Evolutionary conservation across 768 basidiomycete genomes (phyloP).

Genomic region (Russula griseocarnosa): DNA sequence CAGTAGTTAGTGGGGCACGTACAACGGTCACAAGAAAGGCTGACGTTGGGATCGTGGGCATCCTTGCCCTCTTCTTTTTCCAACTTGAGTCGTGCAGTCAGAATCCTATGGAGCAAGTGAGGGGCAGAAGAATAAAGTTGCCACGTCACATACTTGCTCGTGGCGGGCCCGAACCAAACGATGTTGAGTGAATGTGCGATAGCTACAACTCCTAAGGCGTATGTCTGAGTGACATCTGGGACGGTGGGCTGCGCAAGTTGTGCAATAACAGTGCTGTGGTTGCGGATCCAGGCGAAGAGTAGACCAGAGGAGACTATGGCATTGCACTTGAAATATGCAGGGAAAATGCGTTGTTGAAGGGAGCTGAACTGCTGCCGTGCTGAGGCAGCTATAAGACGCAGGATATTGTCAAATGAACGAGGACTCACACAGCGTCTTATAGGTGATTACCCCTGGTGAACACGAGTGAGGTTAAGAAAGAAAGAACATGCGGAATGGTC

Average conservation of each 20-base stretch:
- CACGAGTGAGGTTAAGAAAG: conserved; percentile 20
- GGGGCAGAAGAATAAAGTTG: conserved; percentile 1
- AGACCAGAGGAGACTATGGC: conserved; percentile 52
- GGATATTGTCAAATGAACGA: not conserved
- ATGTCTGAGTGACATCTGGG: conserved; percentile 64
- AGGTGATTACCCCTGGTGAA: conserved; percentile 54
- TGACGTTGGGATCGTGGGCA: conserved; percentile 62
- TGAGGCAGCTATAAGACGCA: conserved; percentile 29
- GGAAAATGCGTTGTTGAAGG: conserved; percentile 71
- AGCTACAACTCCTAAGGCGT: conserved; percentile 47
- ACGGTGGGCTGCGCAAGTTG: conserved; percentile 46
- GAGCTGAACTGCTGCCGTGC: conserved; percentile 69
- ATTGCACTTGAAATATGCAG: conserved; percentile 66
- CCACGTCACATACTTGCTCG: conserved; percentile 51
- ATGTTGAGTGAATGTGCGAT: conserved; percentile 57
- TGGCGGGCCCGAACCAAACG: conserved; percentile 66
- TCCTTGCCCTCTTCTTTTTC: conserved; percentile 72
- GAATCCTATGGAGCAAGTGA: conserved; percentile 45
- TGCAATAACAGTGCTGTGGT: conserved; percentile 52
- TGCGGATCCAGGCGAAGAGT: conserved; percentile 53
- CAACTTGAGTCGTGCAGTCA: conserved; percentile 66
- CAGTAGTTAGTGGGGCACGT: conserved; percentile 14
- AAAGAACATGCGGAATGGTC: conserved; percentile 2
- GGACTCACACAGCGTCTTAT: conserved; percentile 52
- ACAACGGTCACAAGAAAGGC: conserved; percentile 30